Conservation (phyloP, 148 eudicot genomes). For the Beta vulgaris region DNA sequence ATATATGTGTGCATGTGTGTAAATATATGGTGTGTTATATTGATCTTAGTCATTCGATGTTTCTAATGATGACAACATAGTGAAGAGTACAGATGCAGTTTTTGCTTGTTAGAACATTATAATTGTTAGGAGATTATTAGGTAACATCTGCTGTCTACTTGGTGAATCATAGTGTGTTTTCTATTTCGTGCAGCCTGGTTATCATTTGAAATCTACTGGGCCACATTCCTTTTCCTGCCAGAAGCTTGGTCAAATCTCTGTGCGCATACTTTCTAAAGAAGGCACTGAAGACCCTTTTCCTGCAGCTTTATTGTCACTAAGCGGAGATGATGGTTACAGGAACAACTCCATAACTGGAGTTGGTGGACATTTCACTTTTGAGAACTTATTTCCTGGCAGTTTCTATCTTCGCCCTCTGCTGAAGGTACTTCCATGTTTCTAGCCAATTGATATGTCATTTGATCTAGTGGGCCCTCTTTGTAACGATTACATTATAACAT, state of each 20-base stretch:
- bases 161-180: constrained; percentile 11
- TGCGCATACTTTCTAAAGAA: constrained; percentile 60
- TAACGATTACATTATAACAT: not conserved
- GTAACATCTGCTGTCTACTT: constrained; percentile 13
- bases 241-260: constrained; percentile 90
- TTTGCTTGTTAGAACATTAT: not conserved
- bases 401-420: constrained; percentile 96
- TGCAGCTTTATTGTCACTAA: constrained; percentile 79
- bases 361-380: constrained; percentile 76
- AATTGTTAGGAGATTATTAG: not conserved
- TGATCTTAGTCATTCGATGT: no score
- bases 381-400: constrained; percentile 88
- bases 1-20: no score
- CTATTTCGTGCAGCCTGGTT: constrained; percentile 72
- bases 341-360: constrained; percentile 79
- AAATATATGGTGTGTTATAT: no score
- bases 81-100: not conserved
- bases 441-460: not conserved
- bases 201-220: constrained; percentile 74
- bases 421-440: constrained; percentile 50
- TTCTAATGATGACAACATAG: no score
- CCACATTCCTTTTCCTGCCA: constrained; percentile 83
- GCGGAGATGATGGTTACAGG: constrained; percentile 98
- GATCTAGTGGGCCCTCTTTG: constrained; percentile 8
- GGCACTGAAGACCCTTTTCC: constrained; percentile 76